Conservation (phyloP, 2,329 filamentous ascomycete genomes). For the Elsinoe arachidis region DNA sequence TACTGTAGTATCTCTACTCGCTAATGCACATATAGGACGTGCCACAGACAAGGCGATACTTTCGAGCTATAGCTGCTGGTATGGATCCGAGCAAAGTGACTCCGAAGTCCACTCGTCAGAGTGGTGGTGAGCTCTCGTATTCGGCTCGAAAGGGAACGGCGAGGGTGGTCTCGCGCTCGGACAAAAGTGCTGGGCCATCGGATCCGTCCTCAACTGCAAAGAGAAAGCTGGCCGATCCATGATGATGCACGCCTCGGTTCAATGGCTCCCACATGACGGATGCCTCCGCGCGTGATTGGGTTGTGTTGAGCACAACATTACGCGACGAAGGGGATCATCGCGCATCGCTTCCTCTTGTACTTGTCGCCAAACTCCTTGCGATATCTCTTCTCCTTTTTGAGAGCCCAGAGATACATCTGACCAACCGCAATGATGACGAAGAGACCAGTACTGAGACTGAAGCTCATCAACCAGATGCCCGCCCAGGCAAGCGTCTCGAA, state of each 20-base stretch:
- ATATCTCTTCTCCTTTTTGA: slow-evolving; percentile 85
- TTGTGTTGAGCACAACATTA: slow-evolving; percentile 28
- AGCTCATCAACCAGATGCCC: slow-evolving; percentile 69
- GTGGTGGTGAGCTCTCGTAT: background rate
- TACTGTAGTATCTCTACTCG: background rate
- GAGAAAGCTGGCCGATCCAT: slow-evolving; percentile 5
- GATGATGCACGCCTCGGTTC: background rate
- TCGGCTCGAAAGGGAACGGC: background rate
- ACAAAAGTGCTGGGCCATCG: background rate
- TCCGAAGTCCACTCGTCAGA: background rate
- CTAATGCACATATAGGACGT: slow-evolving; percentile 6
- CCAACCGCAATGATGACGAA: slow-evolving; percentile 65
- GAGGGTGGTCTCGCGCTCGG: background rate
- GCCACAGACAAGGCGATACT: slow-evolving; percentile 15
- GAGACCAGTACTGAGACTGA: slow-evolving; percentile 66
- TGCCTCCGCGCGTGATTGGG: background rate
- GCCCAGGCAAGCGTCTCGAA: slow-evolving; percentile 85
- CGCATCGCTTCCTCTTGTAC: slow-evolving; percentile 90
- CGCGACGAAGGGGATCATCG: slow-evolving; percentile 70
- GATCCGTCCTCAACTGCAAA: background rate
- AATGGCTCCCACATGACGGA: background rate
- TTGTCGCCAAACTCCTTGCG: slow-evolving; percentile 83
- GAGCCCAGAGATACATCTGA: slow-evolving; percentile 82
- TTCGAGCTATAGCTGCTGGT: slow-evolving; percentile 12
- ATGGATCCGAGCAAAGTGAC: slow-evolving; percentile 2